A percentile compares a stretch with the other conserved stretches of the same genome.
Conservation (phyloP, 2,329 filamentous ascomycete genomes). For the Apiospora phragmitis region DNA sequence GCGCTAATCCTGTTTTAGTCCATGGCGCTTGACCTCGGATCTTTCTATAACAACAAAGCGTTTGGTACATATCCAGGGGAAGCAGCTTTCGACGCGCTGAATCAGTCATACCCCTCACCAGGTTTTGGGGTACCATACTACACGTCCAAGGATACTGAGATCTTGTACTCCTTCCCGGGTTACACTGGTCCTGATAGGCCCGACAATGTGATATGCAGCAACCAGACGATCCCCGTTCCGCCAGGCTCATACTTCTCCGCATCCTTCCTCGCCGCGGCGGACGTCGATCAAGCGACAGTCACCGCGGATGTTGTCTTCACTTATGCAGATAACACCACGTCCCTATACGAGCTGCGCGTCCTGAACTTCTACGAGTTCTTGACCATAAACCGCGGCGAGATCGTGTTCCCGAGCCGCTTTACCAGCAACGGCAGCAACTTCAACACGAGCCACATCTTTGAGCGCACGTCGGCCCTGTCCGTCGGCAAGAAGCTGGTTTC, state of each 20-base stretch:
- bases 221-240: slow-evolving; percentile 39
- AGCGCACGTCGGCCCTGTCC: slow-evolving; percentile 40
- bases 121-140: slow-evolving; percentile 32
- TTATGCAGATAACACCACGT: slow-evolving; percentile 42
- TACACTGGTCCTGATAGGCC: slow-evolving; percentile 34
- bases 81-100: slow-evolving; percentile 43
- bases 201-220: slow-evolving; percentile 45
- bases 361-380: slow-evolving; percentile 45
- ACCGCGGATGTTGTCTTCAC: slow-evolving; percentile 42
- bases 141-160: slow-evolving; percentile 40
- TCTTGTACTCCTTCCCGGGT: slow-evolving; percentile 42
- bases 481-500: slow-evolving; percentile 37
- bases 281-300: slow-evolving; percentile 39
- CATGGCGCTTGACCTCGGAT: slow-evolving; percentile 32
- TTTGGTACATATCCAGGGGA: slow-evolving; percentile 46
- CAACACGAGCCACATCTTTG: slow-evolving; percentile 46
- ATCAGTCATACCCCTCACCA: slow-evolving; percentile 42
- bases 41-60: slow-evolving; percentile 47
- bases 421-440: slow-evolving; percentile 40
- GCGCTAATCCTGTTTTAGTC: slow-evolving; percentile 22
- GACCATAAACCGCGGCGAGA: slow-evolving; percentile 45
- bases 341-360: slow-evolving; percentile 42
- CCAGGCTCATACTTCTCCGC: slow-evolving; percentile 39
- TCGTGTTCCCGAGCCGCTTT: slow-evolving; percentile 44
- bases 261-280: slow-evolving; percentile 43